A percentile compares a stretch with the other conserved stretches of the same genome.
These are phyloP conservation scores for Leptodermis oblonga DNA, from an alignment of 257 asterid genomes.

Conservation along the genomic window DNA sequence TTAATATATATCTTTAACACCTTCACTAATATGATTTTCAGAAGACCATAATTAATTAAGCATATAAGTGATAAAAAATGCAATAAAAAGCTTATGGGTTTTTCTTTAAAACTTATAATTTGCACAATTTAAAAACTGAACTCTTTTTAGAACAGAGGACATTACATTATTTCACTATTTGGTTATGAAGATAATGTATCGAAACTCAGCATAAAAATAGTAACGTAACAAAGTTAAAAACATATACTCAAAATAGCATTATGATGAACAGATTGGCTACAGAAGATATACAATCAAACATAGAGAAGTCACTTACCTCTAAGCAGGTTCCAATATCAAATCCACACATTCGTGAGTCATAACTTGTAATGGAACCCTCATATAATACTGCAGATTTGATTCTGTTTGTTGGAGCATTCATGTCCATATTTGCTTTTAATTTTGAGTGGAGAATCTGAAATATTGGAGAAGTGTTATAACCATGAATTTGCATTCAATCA, in stretches of 20 bases:
- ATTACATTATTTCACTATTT: not conserved
- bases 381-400: constrained; percentile 67
- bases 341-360: constrained; percentile 64
- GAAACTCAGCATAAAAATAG: not conserved
- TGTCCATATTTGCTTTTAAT: constrained; percentile 41
- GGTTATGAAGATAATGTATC: not conserved
- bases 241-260: not conserved
- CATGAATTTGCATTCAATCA: not conserved
- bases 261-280: not conserved
- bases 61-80: too few relatives aligned
- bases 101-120: too few relatives aligned
- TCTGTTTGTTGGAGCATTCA: constrained; percentile 35
- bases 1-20: too few relatives aligned
- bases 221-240: not conserved
- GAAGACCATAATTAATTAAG: too few relatives aligned
- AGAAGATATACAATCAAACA: not conserved
- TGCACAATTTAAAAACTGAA: too few relatives aligned
- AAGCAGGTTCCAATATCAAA: constrained; percentile 92
- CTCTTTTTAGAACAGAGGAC: not conserved
- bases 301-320: constrained; percentile 64
- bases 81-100: too few relatives aligned
- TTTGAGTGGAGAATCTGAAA: constrained; percentile 76
- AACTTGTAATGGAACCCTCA: constrained; percentile 66
- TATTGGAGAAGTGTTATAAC: not conserved
- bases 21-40: too few relatives aligned